Evolutionary conservation across 129 eudicot genomes (phyloP), one percentile per base, ranked within the genome.

Genomic region (Scalesia atractyloides): DNA sequence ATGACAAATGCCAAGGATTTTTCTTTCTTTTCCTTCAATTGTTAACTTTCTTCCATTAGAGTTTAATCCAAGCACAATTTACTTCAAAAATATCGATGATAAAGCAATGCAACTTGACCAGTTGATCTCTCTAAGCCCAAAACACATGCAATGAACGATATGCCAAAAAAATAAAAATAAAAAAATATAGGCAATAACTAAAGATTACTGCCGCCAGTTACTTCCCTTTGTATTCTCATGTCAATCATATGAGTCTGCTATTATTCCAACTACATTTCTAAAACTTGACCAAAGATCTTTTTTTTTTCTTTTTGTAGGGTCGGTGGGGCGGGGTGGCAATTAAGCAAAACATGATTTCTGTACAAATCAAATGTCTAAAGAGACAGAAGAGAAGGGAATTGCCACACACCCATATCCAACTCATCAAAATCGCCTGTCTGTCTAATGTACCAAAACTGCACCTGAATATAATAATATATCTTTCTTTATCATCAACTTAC

Each of bases 371-470:
- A 76, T 18, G 81, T 77, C 76, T 18, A 22, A 76, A 76, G 30
- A 17, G 30, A 69, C 80, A 76, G 61, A 76, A 77, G 7, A 76
- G 61, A 76, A 77, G 7, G 9, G 44, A 5, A 39, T 39, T 70
- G 76, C 77, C 77, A 70, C 81, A 11, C 81, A 71, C 77, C 59
- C 10, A 39, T 62, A 62, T 70, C 82, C 81, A 39, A 39, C 82
- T 39, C 76, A 70, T 39, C 76, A 70, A 70, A 62, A 52, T 57
- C 75, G 71, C 77, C 82, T 78, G 47, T 46, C 48, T 59, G 70
- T 22, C 81, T 39, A 76, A 76, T 77, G 76, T 77, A 77, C 82
- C 82, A 70, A 70, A 78, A 78, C 77, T 67, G 80, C 68, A 76
- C 80, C 79, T 66, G 68, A 74, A 69, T 63, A 63, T 64, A 74